Evolutionary conservation across 2,329 filamentous ascomycete species (phyloP), one percentile per base, ranked within the genome.

Genomic region (Xylariales sp.): DNA sequence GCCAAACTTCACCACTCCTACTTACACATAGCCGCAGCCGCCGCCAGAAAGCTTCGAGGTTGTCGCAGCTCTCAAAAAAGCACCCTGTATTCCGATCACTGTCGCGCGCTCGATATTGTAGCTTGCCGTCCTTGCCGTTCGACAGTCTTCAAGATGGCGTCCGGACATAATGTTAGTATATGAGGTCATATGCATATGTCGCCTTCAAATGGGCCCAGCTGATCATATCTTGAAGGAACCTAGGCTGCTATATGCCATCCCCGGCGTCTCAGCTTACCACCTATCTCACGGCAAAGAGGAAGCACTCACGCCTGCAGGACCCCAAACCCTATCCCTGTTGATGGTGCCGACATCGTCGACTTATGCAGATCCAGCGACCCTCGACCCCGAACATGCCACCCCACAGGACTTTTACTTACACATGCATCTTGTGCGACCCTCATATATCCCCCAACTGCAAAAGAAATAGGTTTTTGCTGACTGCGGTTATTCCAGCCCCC

Each of bases 391-490:
- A 50, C 58, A 59, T 7, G 70, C 75, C 41, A 73, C 76, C 4
- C 84, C 90, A 58, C 86, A 96, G 60, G 93, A 97, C 70, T 97
- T 96, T 69, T 97, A 97, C 62, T 80, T 98, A 4, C 91, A 97
- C 63, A 79, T 98, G 18, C 89, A 96, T 56, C 80, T 97, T 8
- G 43, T 40, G 21, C 12, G 38, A 12, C 10, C 19, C 9, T 9
- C 35, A 16, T n/a, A 14, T 27, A n/a, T n/a, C 20, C 9, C 8
- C 6, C 21, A 39, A 14, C 14, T 12, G 11, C n/a, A 10, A 12
- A 7, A 11, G 9, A 35, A 36, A 15, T 24, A 41, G 29, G 8
- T 24, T 5, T 16, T 14, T 19, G 21, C 19, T 35, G 20, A 25
- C 22, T 9, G 31, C 7, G 18, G 21, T 10, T 20, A 20, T 12